Percentiles rank a stretch among this genome's conserved stretches.
These are phyloP conservation scores for Corymbia calophylla DNA, from an alignment of 441 rosid genomes.

Conservation along the genomic window DNA sequence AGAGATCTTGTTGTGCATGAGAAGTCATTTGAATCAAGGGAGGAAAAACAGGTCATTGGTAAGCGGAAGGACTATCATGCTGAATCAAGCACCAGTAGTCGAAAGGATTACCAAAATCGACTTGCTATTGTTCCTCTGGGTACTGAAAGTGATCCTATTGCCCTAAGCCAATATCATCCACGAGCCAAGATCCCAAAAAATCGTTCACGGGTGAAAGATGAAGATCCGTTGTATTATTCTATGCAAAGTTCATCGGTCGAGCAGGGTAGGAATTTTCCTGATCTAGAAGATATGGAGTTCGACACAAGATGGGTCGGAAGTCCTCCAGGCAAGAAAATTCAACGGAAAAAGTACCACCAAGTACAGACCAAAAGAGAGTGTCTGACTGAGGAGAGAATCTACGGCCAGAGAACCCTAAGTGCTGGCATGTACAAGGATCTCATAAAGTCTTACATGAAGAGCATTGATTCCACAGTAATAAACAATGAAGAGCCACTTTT, in stretches of 20 bases:
- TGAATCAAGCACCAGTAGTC: background rate
- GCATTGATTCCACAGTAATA: slow-evolving; percentile 45
- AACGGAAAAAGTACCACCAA: slow-evolving; percentile 15
- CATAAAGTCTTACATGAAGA: slow-evolving; percentile 69
- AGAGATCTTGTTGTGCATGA: slow-evolving; percentile 9
- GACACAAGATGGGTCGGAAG: slow-evolving; percentile 34
- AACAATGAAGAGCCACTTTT: slow-evolving; percentile 45
- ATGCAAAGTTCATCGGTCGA: background rate
- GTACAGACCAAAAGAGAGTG: slow-evolving; percentile 8
- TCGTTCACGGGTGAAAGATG: slow-evolving; percentile 1
- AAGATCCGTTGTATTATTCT: slow-evolving; percentile 18
- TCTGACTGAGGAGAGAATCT: slow-evolving; percentile 20
- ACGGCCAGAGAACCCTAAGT: slow-evolving; percentile 44
- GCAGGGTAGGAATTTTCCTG: slow-evolving; percentile 19
- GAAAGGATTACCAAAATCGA: slow-evolving; percentile 13
- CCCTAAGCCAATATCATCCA: slow-evolving; percentile 25
- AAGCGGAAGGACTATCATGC: background rate
- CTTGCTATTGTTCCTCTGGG: slow-evolving; percentile 53
- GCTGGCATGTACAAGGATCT: slow-evolving; percentile 75
- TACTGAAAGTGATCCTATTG: slow-evolving; percentile 20
- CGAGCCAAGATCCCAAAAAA: slow-evolving; percentile 9
- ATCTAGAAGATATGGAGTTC: slow-evolving; percentile 23
- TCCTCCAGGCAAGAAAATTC: slow-evolving; percentile 20
- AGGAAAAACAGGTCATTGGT: slow-evolving; percentile 5
- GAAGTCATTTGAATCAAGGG: slow-evolving; percentile 10